phyloP scores from a whole-genome alignment of 371 early-diverging fungal genomes.

The Catenaria anguillulae region DNA sequence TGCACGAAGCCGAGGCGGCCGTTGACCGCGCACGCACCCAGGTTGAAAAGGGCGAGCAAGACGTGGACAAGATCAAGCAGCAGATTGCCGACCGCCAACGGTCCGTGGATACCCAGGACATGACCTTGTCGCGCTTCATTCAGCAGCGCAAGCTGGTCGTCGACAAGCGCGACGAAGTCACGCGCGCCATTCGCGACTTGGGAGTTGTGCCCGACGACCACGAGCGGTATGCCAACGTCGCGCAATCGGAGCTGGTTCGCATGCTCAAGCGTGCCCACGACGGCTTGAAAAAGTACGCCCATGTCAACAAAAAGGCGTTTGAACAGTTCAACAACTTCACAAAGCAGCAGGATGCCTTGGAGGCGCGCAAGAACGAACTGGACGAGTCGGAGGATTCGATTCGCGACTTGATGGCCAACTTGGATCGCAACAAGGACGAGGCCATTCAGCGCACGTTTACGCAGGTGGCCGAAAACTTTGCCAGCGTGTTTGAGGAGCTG shows the following conservation, averaged over 20 bases:
- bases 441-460: conserved; percentile 91
- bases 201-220: conserved; percentile 93
- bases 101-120: conserved; percentile 34
- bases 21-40: neutral
- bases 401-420: conserved; percentile 60
- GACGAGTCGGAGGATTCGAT: conserved; percentile 61
- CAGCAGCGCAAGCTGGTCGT: conserved; percentile 55
- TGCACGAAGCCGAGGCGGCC: neutral
- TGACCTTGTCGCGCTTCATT: conserved; percentile 55
- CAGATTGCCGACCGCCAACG: conserved; percentile 18
- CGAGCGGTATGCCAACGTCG: conserved; percentile 38
- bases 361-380: conserved; percentile 66
- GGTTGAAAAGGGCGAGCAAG: neutral
- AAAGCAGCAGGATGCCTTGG: conserved; percentile 68
- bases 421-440: conserved; percentile 92
- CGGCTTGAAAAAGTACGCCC: conserved; percentile 64
- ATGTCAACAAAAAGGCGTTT: conserved; percentile 95
- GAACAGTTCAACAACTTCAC: conserved; percentile 90
- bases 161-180: conserved; percentile 75
- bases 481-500: conserved; percentile 73
- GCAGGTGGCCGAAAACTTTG: conserved; percentile 75
- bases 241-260: conserved; percentile 32
- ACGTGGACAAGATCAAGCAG: conserved; percentile 18
- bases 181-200: conserved; percentile 74
- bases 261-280: conserved; percentile 70